phyloP scores from a whole-genome alignment of 148 eudicot genomes.

The Silene latifolia region DNA sequence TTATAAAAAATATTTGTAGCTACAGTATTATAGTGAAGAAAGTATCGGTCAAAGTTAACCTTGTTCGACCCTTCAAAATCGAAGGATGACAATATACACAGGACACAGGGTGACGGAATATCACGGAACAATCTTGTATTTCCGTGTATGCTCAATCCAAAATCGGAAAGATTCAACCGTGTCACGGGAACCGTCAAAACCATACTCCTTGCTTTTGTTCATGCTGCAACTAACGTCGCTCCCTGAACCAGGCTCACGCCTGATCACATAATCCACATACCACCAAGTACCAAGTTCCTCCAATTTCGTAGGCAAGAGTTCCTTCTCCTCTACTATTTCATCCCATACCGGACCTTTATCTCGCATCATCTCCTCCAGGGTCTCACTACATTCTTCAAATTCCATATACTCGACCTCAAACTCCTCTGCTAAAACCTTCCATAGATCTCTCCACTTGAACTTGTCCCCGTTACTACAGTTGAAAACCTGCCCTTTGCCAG shows the following conservation, averaged over 20 bases:
- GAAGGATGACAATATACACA: not conserved
- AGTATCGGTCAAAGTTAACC: no score
- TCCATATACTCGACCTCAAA: conserved; percentile 46
- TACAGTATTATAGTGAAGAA: no score
- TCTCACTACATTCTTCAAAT: conserved; percentile 32
- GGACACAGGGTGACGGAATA: not conserved
- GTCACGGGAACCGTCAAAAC: conserved; percentile 57
- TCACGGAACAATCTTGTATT: conserved; percentile 56
- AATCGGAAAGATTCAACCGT: conserved; percentile 46
- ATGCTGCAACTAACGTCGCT: conserved; percentile 25
- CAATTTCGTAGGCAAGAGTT: conserved; percentile 41
- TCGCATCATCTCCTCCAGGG: conserved; percentile 62
- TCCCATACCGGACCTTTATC: conserved; percentile 66
- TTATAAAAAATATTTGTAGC: no score
- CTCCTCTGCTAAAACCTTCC: conserved; percentile 62
- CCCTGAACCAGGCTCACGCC: conserved; percentile 26
- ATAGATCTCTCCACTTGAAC: conserved; percentile 69
- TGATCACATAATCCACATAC: conserved; percentile 48
- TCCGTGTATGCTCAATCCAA: conserved; percentile 62
- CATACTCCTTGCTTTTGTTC: conserved; percentile 72
- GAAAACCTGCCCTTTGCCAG: conserved; percentile 62
- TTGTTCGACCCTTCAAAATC: not conserved
- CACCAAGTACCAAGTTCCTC: conserved; percentile 62
- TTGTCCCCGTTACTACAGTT: conserved; percentile 71
- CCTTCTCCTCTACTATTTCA: conserved; percentile 52